phyloP scores from a whole-genome alignment of 495 filamentous ascomycete species.

The Penicillium odoratum region DNA sequence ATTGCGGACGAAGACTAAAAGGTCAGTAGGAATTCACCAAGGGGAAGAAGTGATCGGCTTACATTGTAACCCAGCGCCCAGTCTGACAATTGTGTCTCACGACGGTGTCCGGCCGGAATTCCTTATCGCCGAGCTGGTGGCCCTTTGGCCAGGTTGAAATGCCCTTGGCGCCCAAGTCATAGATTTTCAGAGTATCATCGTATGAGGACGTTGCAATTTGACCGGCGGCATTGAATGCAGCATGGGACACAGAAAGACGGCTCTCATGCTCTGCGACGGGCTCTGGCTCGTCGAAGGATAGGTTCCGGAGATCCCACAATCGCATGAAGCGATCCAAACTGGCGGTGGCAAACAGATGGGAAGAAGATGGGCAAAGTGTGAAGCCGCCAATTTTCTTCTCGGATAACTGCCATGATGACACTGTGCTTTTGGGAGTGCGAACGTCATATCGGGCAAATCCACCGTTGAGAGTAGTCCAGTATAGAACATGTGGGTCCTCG shows the following conservation, averaged over 20 bases:
- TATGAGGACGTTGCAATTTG: slow-evolving; percentile 90
- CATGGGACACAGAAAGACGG: slow-evolving; percentile 84
- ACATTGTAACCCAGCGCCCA: slow-evolving; percentile 76
- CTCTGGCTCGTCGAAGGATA: slow-evolving; percentile 60
- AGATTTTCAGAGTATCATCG: slow-evolving; percentile 92
- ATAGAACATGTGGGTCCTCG: slow-evolving; percentile 68
- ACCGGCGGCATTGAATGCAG: slow-evolving; percentile 78
- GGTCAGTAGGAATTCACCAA: background rate
- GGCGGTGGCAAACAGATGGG: slow-evolving; percentile 86
- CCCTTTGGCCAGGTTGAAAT: slow-evolving; percentile 60
- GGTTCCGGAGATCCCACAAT: slow-evolving; percentile 89
- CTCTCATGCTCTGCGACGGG: slow-evolving; percentile 80
- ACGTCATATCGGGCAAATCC: slow-evolving; percentile 76
- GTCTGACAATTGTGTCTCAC: slow-evolving; percentile 96
- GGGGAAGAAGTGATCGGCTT: slow-evolving; percentile 22
- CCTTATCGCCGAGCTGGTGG: slow-evolving; percentile 54
- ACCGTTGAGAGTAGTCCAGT: slow-evolving; percentile 87
- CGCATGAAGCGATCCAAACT: slow-evolving; percentile 87
- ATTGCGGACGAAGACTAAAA: slow-evolving; percentile 83
- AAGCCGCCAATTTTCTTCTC: slow-evolving; percentile 98
- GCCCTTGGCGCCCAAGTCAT: slow-evolving; percentile 67
- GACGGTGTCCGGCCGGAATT: slow-evolving; percentile 66
- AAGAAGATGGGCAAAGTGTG: slow-evolving; percentile 70
- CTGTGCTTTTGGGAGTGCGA: slow-evolving; percentile 54
- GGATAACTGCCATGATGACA: slow-evolving; percentile 70